Base-by-base conservation (phyloP, 805 yeast species). In the Clavispora carvajalis region DNA sequence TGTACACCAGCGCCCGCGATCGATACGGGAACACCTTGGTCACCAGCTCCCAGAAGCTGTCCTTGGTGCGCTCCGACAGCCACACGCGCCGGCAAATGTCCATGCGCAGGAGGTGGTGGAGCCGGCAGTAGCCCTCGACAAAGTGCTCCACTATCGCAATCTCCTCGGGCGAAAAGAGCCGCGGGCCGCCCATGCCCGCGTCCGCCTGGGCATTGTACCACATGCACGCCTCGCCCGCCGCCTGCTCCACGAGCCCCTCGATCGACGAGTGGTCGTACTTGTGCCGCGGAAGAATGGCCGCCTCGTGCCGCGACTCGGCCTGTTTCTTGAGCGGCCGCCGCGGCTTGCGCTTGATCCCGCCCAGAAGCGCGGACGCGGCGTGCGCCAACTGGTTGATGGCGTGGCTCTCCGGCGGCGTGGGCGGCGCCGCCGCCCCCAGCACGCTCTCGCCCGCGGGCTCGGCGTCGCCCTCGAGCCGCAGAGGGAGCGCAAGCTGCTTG, bases 1-100 rank as follows among this genome's bases (percentile, higher is more conserved):
- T 91, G 64, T 91, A 91, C 7, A 91, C 79, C 2, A 95, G 83
- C 0, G 96, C 95, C 36, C 96, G 71, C 0, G 95, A 81, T 57
- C 98, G 73, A 49, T 82, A 77, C 1, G 96, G 96, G 31, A 90
- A 63, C 2, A 88, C 93, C 37, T 76, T 75, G 34, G 89, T 82
- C 17, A 91, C 67, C 17, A 77, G 69, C 47, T 85, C 95, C 98
- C 98, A 90, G 54, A 90, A 88, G 49, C 77, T 82, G 61, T 91
- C 97, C 63, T 86, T 88, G 47, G 79, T 80, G 22, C 96, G 74
- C 47, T 83, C 90, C 48, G 80, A 79, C 6, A 88, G 68, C 98
- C 98, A 90, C 16, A 90, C 85, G 34, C 96, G 70, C 50, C 80
- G 80, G 60, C 96, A 85, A 6, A 90, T 75, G 41, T 82, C 84